Base-by-base conservation (phyloP, 73 alveolate genomes). In the Paramecium sonneborni region DNA sequence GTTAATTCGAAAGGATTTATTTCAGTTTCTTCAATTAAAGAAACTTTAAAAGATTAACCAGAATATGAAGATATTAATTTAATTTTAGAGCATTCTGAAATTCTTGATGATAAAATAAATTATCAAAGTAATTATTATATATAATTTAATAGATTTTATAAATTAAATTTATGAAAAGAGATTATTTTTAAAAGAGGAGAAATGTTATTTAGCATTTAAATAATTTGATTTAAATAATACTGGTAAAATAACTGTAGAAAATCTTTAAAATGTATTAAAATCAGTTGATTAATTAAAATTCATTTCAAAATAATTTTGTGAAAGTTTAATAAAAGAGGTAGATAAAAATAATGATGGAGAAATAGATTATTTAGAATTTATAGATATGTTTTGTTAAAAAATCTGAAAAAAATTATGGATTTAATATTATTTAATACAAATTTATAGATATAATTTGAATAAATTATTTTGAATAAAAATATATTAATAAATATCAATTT, bases 321-420 rank as follows among this genome's bases (percentile, higher is more conserved):
- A 38, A 24, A 30, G 62, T 30, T 12, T 79, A 23, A 79, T 79
- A 20, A 41, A 38, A 24, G 90, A 79, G 21, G 90, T 79, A 14
- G 90, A 79, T 28, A 79, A 79, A 43, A 79, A 79, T 41, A 79
- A 79, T 79, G 90, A 79, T 46, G 90, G 90, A 41, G 69, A 41
- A 41, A 79, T 79, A 41, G 90, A 79, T 43, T 79, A 79, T 79
- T 0, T 79, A 24, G 90, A 79, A 46, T 79, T 79, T 79, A 79
- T 79, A 23, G 90, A 79, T 44, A 79, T 79, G 90, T 79, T 79
- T 46, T 79, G 44, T 79, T 41, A 79, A 43, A 79, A 44, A 46
- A 24, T 30, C 21, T 79, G 72, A 79, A 24, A n/a, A n/a, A n/a
- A 21, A 79, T 79, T 5, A 52, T 52, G 15, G 68, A 52, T 18